These are phyloP conservation scores for Xanthoceras sorbifolium DNA, from an alignment of 345 rosid genomes.

Conservation along the genomic window DNA sequence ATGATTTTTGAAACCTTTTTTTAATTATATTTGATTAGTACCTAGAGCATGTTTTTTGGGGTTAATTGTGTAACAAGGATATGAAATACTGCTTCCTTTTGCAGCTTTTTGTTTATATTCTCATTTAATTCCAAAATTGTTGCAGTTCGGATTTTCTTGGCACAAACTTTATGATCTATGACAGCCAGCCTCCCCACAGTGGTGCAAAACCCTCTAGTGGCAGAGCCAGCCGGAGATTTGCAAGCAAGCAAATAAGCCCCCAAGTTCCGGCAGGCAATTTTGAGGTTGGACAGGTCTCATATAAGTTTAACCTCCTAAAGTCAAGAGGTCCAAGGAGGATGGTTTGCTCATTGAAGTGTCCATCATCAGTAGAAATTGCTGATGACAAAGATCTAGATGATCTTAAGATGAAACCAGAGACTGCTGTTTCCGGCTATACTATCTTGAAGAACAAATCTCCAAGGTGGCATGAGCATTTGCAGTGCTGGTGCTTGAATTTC, in stretches of 20 bases:
- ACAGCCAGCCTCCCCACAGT: constrained; percentile 76
- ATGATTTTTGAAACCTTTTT: neutral
- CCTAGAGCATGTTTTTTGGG: neutral
- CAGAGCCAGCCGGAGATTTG: constrained; percentile 73
- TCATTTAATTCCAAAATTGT: neutral
- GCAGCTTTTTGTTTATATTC: neutral
- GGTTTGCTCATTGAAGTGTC: constrained; percentile 71
- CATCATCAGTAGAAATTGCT: constrained; percentile 39
- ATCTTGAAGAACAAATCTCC: constrained; percentile 84
- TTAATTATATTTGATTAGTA: neutral
- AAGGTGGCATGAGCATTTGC: constrained; percentile 94
- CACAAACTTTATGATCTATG: constrained; percentile 87
- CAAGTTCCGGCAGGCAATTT: constrained; percentile 90
- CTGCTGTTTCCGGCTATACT: constrained; percentile 37
- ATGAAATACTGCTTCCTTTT: neutral
- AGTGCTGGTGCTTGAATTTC: constrained; percentile 97
- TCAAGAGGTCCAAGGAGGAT: constrained; percentile 99
- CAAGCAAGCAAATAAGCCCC: constrained; percentile 96
- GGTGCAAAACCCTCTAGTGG: constrained; percentile 90
- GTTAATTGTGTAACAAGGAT: neutral
- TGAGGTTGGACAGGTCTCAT: constrained; percentile 78
- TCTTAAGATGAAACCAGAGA: constrained; percentile 38
- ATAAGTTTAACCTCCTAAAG: constrained; percentile 90
- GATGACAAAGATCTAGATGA: constrained; percentile 32
- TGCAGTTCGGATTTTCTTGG: constrained; percentile 96